A percentile compares a stretch with the other conserved stretches of the same genome.
Conservation (phyloP, 1,284 basidiomycete species). For the Ceratobasidium sp. region DNA sequence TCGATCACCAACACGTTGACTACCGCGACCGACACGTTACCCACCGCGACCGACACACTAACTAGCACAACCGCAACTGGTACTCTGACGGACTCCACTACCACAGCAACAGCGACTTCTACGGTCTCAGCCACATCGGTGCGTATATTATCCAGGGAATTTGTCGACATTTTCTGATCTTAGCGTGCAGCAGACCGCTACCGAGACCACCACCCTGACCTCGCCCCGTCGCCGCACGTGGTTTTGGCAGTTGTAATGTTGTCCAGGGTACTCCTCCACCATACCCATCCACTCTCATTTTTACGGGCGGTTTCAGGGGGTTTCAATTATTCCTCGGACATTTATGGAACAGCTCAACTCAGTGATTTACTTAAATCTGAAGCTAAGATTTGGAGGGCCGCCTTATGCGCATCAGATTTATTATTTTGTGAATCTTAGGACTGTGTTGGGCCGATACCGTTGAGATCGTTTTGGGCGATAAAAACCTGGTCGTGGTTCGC, state of each 20-base stretch:
- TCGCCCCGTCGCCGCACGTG: slow-evolving; percentile 19
- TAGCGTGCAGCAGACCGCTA: background rate
- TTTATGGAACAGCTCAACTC: too few species aligned
- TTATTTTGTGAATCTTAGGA: too few species aligned
- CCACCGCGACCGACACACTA: too few species aligned
- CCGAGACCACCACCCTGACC: slow-evolving; percentile 7
- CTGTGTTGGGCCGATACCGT: too few species aligned
- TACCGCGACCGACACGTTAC: background rate
- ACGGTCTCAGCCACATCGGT: background rate
- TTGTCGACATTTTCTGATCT: background rate
- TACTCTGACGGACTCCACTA: slow-evolving; percentile 10
- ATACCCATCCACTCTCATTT: background rate
- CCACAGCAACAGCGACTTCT: background rate
- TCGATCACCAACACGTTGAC: background rate
- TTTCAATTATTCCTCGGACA: too few species aligned
- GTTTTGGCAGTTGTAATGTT: slow-evolving; percentile 9
- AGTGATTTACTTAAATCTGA: too few species aligned
- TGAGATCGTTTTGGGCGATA: too few species aligned
- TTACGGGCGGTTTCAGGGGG: too few species aligned
- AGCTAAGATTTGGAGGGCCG: too few species aligned
- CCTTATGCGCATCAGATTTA: too few species aligned
- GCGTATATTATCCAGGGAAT: background rate
- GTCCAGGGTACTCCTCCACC: background rate
- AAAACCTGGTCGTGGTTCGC: too few species aligned
- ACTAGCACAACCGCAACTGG: background rate